Evolutionary conservation across 2,329 filamentous ascomycete genomes (phyloP), one percentile per base, ranked within the genome.

Genomic region (Decorospora gaudefroyi): DNA sequence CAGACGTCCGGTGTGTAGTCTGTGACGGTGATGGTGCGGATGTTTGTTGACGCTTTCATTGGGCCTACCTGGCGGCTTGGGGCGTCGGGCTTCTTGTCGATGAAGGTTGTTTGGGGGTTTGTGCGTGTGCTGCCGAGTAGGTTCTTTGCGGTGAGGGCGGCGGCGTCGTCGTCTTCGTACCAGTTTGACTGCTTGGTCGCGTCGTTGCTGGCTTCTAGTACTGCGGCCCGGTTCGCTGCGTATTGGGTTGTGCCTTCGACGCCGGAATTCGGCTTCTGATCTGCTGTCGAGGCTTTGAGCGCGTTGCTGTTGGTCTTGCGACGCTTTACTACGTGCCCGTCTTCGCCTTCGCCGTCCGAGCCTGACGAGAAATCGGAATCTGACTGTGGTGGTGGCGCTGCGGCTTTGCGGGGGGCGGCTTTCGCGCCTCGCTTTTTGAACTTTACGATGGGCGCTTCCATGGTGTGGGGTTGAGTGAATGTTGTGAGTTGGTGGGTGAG

Each of bases 1-100:
- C 93, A 99, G 0, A 95, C 88, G 56, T 97, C 92, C 0, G 92
- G 90, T 0, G 88, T 86, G 66, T 89, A 97, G 66, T 99, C 93
- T 21, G 84, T 95, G 5, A 92, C 81, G 0, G 91, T 97, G 53
- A 95, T 86, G 2, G 88, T 95, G 37, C 93, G 84, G 42, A 99
- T 85, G 62, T 97, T 97, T 1, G 88, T 88, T 0, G 92, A 81
- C 1, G 88, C 87, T 71, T 96, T 96, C 50, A 95, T 80, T 0
- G 93, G 93, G 0, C 93, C 93, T 19, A 96, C 86, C 23, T 81
- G 78, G 52, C 84, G 80, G 18, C 73, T 75, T 2, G 84, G 82
- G 6, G 87, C 85, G 65, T 95, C 80, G 12, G 88, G 84, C 58
- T 92, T 92, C 74, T 86, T 91, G 60, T 86, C 81, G 49, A 95